Base-by-base conservation (phyloP, 2,329 filamentous ascomycete species). In the Kalaharituber pfeilii region DNA sequence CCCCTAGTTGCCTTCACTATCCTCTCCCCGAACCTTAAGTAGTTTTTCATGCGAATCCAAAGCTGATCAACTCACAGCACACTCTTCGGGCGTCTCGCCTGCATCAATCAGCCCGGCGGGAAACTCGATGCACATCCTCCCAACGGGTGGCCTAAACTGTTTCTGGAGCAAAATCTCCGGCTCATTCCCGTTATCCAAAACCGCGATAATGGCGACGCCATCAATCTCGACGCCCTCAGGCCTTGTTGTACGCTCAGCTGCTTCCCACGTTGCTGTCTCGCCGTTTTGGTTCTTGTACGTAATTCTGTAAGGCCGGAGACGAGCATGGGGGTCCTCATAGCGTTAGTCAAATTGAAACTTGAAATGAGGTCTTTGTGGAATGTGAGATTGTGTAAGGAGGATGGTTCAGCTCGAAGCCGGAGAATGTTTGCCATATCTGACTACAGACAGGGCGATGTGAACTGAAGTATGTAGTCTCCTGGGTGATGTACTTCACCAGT, bases 131-230 rank as follows among this genome's bases (percentile, higher is more conserved):
- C 72, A 72, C n/a, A 81, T 66, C 56, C 72, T 72, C 64, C 77
- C 72, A 26, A 81, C 68, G 0, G 80, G 79, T 0, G 80, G 78
- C 1, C 80, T 73, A 67, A 75, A 83, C 65, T 83, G 80, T 66
- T 80, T 82, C 66, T 82, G 79, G 1, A 83, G 72, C 20, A 83
- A 67, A 28, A 59, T 57, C 62, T 79, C 71, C 2, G 75, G 73
- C 42, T 60, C 55, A n/a, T 54, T 50, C 2, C 72, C 66, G 59
- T 73, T 75, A 58, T 78, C 70, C 13, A 87, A 70, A 59, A 86
- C 76, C 42, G 81, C 82, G 15, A 84, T 73, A 55, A 87, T 84
- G 56, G 81, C 81, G 13, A 86, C 81, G 52, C 80, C 82, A 62
- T 87, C 83, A 52, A 86, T 79, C 29, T 77, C 75, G 55, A 73